Percentiles rank a stretch among this genome's conserved stretches.
These are phyloP conservation scores for Salix caprea DNA, from an alignment of 345 rosid species.

Conservation along the genomic window DNA sequence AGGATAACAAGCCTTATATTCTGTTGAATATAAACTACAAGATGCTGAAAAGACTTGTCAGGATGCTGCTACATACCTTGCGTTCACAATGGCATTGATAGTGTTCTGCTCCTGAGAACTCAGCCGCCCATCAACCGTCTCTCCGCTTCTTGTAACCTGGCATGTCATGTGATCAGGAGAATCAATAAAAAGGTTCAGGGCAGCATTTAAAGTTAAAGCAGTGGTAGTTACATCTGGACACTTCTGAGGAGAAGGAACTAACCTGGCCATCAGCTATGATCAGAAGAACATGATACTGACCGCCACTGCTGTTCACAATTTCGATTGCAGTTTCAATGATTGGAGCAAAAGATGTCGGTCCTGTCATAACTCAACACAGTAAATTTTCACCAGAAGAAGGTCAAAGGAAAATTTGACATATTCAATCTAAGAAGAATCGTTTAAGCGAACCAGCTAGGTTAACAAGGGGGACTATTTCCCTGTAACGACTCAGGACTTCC, in stretches of 20 bases:
- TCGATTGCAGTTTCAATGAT: constrained; percentile 16
- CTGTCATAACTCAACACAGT: background rate
- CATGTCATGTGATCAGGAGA: background rate
- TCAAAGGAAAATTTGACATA: background rate
- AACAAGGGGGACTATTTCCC: constrained; percentile 19
- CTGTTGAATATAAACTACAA: background rate
- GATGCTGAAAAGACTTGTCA: background rate
- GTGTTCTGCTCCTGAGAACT: constrained; percentile 23
- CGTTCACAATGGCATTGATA: constrained; percentile 19
- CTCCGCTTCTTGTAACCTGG: constrained; percentile 23
- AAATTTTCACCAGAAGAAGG: background rate
- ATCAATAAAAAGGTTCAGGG: background rate
- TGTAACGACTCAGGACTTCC: constrained; percentile 22
- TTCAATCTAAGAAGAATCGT: background rate
- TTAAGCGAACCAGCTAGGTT: constrained; percentile 16
- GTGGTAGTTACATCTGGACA: background rate
- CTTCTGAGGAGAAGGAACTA: background rate
- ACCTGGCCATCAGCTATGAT: constrained; percentile 29
- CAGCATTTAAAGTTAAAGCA: background rate
- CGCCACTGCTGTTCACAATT: constrained; percentile 23
- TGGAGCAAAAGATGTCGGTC: constrained; percentile 28
- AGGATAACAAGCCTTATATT: background rate
- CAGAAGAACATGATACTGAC: constrained; percentile 24
- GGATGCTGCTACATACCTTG: constrained; percentile 7
- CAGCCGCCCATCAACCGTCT: constrained; percentile 1